Base-by-base conservation (phyloP, 345 rosid species). In the Pugionium cornutum region DNA sequence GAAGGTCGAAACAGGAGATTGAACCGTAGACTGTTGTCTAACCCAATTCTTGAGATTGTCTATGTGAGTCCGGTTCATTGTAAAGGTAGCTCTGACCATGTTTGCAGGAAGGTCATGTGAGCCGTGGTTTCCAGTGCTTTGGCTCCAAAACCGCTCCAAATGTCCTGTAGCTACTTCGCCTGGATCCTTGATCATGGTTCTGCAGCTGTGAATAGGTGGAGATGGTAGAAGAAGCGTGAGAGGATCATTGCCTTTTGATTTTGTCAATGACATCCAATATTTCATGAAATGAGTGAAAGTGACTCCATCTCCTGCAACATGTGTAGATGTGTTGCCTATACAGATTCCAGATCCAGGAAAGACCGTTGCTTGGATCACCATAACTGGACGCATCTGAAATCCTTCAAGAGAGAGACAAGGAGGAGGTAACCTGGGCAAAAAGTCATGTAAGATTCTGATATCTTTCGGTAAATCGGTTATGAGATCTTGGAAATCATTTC, bases 331-430 rank as follows among this genome's bases (percentile, higher is more conserved):
- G 29, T 62, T 30, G 5, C 82, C 83, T 11, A 81, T 48, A 1
- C 83, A 80, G 8, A 81, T 10, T n/a, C 87, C 83, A 0, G 25
- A 33, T 33, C 68, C 65, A 6, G 84, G 78, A 58, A 80, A 78
- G 26, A 80, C 32, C 0, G 79, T 78, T 41, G 77, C 45, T 35
- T 76, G 80, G 1, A 83, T 28, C 7, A 64, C 74, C 61, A 66
- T 25, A 31, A 36, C 6, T 5, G 67, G 36, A 2, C 79, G 81
- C 1, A 7, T 65, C 0, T 43, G 64, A 1, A 32, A 36, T 44
- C 72, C 72, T 1, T 73, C 50, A 0, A 50, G 55, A 25, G 62
- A 65, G 37, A 63, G 39, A 34, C 11, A 6, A 26, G 58, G 51
- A 5, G 68, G 53, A 2, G 73, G 73, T 30, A 81, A 37, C 43